Base-by-base conservation (phyloP, 495 filamentous ascomycete species). In the Penicillium coffeae region DNA sequence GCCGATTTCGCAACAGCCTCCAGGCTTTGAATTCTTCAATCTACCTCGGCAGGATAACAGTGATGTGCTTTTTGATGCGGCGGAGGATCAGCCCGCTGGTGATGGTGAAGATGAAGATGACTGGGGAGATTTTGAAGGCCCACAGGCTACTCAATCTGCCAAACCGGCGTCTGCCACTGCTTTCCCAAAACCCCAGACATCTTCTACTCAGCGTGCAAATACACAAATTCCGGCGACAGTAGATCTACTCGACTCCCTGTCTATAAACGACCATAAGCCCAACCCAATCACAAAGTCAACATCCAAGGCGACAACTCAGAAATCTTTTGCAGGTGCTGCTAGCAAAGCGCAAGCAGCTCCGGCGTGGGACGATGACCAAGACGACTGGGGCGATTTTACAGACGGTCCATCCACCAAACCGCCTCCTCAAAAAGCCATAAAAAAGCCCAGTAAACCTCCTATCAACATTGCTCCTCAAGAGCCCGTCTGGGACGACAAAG, bases 61-160 rank as follows among this genome's bases (percentile, higher is more conserved):
- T 21, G 56, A 75, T 48, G 65, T 75, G 7, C 49, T 77, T 37
- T 75, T 76, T 46, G 77, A 80, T 59, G 74, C 71, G 3, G 56
- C 60, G 20, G 52, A 62, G 14, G 75, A 76, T 41, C 51, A 51
- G 14, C 51, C 58, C 14, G 49, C 56, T 8, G 52, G 65, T 20
- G 67, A 73, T 15, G 76, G 76, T 6, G 81, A 86, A 27, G 76
- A 76, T 6, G 81, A 86, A 27, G 85, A 89, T 58, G 85, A 83
- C 10, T 90, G 85, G 79, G 86, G 86, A 12, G 85, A 89, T 46
- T 90, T 90, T 54, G 86, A 87, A 56, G 75, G 75, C 12, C 78
- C 83, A 27, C 62, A 68, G 18, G 33, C 81, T 78, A 3, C 83
- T 76, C 42, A 78, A 73, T 22, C n/a, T 10, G 90, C 85, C 25